phyloP scores from a whole-genome alignment of 345 rosid genomes.

The Bruguiera gymnorhiza region DNA sequence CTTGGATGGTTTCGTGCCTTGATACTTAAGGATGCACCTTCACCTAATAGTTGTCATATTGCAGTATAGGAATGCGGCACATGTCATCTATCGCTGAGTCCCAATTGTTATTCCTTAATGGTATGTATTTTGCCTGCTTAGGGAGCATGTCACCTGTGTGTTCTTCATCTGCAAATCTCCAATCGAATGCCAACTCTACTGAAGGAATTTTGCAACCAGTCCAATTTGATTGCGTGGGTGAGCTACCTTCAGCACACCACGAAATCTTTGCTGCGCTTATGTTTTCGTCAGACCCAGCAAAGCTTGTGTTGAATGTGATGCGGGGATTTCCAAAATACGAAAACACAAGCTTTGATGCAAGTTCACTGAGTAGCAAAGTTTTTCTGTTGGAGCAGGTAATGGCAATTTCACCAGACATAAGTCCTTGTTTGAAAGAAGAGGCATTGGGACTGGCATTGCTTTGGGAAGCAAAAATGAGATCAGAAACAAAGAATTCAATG shows the following conservation, averaged over 20 bases:
- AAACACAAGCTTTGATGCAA: slow-evolving; percentile 19
- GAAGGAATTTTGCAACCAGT: slow-evolving; percentile 19
- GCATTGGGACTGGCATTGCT: slow-evolving; percentile 26
- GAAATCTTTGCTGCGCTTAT: slow-evolving; percentile 27
- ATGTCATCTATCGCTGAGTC: too few relatives aligned
- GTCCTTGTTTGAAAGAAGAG: slow-evolving; percentile 24
- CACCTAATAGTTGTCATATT: too few relatives aligned
- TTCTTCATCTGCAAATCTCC: slow-evolving; percentile 6
- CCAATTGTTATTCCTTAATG: too few relatives aligned
- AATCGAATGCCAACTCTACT: neutral
- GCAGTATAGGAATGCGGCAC: too few relatives aligned
- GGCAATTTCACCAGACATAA: slow-evolving; percentile 20
- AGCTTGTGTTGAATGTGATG: slow-evolving; percentile 33
- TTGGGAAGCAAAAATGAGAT: slow-evolving; percentile 36
- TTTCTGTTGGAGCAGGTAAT: slow-evolving; percentile 34
- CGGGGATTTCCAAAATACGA: slow-evolving; percentile 18
- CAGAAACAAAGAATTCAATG: slow-evolving; percentile 12
- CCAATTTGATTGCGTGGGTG: slow-evolving; percentile 15
- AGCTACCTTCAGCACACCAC: neutral
- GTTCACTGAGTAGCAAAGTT: slow-evolving; percentile 8
- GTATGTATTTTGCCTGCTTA: too few relatives aligned
- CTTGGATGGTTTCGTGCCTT: too few relatives aligned
- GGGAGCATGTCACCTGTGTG: neutral
- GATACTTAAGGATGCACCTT: too few relatives aligned
- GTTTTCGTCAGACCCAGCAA: slow-evolving; percentile 33